These are phyloP conservation scores for Exophiala oligosperma DNA, from an alignment of 2,329 filamentous ascomycete species.

Conservation along the genomic window DNA sequence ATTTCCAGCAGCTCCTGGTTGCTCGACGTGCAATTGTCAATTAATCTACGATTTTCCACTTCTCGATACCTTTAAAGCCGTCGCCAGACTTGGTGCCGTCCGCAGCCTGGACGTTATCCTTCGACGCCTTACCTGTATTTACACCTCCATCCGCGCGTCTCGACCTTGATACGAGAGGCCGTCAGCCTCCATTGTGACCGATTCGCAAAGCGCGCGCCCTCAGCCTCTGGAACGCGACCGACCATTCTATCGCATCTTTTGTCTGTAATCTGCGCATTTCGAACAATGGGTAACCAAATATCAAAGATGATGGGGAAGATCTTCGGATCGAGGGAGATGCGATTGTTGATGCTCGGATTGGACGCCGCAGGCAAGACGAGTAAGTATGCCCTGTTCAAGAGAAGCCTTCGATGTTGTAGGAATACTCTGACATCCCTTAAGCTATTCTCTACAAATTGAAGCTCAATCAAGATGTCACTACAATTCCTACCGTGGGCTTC, in stretches of 20 bases:
- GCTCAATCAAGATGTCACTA: conserved; percentile 96
- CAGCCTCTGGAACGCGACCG: not conserved
- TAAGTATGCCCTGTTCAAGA: conserved; percentile 33
- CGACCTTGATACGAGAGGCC: too few species aligned
- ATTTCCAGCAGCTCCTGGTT: not conserved
- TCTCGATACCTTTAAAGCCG: not conserved
- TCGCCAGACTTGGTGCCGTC: too few species aligned
- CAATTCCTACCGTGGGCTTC: conserved; percentile 97
- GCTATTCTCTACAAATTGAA: conserved; percentile 98
- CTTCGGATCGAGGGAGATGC: conserved; percentile 99
- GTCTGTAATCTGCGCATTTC: conserved; percentile 2
- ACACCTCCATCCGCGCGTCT: too few species aligned
- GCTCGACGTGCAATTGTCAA: not conserved
- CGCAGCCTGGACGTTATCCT: too few species aligned
- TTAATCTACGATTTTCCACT: not conserved
- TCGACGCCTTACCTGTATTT: too few species aligned
- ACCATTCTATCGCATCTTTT: not conserved
- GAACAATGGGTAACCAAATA: conserved; percentile 83
- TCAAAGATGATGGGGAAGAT: conserved; percentile 98
- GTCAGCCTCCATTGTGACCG: too few species aligned
- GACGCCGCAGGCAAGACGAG: conserved; percentile 98
- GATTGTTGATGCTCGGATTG: conserved; percentile 94
- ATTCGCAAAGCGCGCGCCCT: not conserved
- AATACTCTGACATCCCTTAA: conserved; percentile 29
- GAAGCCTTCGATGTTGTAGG: not conserved